Evolutionary conservation across 352 stramenopile species (phyloP).

Genomic region (Phytophthora agathidicida): DNA sequence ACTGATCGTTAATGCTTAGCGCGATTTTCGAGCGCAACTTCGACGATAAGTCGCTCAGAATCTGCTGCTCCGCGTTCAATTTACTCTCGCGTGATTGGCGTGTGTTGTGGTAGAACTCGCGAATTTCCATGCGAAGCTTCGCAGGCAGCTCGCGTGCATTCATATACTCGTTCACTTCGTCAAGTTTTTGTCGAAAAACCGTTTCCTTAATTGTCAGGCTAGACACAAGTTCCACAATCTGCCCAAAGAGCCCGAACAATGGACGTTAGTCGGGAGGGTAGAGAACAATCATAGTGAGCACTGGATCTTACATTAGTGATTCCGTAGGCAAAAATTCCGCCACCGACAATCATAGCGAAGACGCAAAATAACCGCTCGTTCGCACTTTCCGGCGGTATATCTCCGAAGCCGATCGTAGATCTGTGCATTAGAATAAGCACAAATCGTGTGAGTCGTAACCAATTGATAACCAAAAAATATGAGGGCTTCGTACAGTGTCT

Average conservation of each 20-base stretch:
- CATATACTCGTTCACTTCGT: conserved; percentile 87
- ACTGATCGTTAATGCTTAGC: conserved; percentile 77
- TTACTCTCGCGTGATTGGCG: conserved; percentile 70
- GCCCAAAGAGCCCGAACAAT: no score
- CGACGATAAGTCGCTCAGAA: conserved; percentile 69
- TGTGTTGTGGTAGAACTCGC: conserved; percentile 81
- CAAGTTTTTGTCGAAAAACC: conserved; percentile 70
- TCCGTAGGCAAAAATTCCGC: conserved; percentile 78
- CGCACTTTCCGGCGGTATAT: conserved; percentile 51
- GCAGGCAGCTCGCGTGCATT: conserved; percentile 66
- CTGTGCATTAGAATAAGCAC: conserved; percentile 21
- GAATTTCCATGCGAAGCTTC: conserved; percentile 75
- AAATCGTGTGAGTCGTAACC: not conserved
- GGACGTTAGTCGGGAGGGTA: no score
- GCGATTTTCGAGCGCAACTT: conserved; percentile 81
- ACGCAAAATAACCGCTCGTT: conserved; percentile 74
- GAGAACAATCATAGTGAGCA: not conserved
- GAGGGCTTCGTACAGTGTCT: conserved; percentile 58
- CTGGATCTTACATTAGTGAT: conserved; percentile 69
- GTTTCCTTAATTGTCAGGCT: conserved; percentile 73
- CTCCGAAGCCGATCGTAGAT: conserved; percentile 64
- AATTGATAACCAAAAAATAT: not conserved
- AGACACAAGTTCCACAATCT: conserved; percentile 78
- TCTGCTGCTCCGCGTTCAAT: conserved; percentile 63
- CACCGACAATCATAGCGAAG: conserved; percentile 73